These are phyloP conservation scores for Phytophthora crassamura DNA, from an alignment of 352 stramenopile species.

Conservation along the genomic window DNA sequence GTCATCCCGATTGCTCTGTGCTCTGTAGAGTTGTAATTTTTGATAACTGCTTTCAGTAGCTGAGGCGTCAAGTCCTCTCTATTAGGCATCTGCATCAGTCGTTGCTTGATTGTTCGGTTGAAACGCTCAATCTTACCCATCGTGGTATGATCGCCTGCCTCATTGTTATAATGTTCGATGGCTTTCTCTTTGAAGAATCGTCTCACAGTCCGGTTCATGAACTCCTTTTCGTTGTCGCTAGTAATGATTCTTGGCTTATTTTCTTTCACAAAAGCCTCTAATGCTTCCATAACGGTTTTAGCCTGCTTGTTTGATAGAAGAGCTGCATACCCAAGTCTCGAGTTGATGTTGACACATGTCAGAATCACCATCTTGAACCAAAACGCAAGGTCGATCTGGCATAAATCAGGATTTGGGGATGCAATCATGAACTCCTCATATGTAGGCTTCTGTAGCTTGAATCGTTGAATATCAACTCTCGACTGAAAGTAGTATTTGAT, in stretches of 20 bases:
- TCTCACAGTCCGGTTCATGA: too few relatives aligned
- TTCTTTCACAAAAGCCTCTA: too few relatives aligned
- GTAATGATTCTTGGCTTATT: too few relatives aligned
- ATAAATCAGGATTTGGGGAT: constrained; percentile 20
- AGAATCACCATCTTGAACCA: constrained; percentile 15
- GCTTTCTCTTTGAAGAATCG: too few relatives aligned
- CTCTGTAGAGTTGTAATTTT: constrained; percentile 24
- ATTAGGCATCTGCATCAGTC: constrained; percentile 21
- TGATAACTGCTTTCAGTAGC: constrained; percentile 16
- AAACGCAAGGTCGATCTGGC: constrained; percentile 32
- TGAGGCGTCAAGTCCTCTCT: background rate
- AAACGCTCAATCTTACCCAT: constrained; percentile 40
- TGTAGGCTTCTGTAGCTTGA: constrained; percentile 13
- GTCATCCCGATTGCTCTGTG: constrained; percentile 21
- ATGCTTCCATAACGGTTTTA: constrained; percentile 13
- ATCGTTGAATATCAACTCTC: constrained; percentile 21
- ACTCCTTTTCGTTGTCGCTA: too few relatives aligned
- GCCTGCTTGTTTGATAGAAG: constrained; percentile 15
- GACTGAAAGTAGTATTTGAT: constrained; percentile 17
- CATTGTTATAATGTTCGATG: too few relatives aligned
- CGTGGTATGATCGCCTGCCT: constrained; percentile 27
- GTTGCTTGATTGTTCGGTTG: constrained; percentile 30
- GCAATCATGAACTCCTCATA: constrained; percentile 23
- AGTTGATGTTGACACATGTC: constrained; percentile 33
- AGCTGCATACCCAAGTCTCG: constrained; percentile 26